These are phyloP conservation scores for Letharia lupina DNA, from an alignment of 495 filamentous ascomycete species.

Conservation along the genomic window DNA sequence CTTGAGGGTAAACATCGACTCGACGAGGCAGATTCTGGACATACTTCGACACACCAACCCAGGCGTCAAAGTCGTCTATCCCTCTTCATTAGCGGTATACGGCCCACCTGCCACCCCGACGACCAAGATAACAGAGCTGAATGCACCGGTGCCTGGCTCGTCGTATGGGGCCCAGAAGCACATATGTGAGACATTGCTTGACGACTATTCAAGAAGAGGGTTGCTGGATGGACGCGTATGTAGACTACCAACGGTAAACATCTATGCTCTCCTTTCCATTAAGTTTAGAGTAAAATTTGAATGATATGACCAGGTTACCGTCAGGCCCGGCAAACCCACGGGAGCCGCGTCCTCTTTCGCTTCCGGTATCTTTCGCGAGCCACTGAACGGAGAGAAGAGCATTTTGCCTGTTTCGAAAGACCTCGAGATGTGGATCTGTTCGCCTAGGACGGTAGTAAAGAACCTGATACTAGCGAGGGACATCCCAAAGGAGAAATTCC, in stretches of 20 bases:
- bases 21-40: slow-evolving; percentile 56
- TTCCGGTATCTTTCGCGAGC: slow-evolving; percentile 64
- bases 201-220: slow-evolving; percentile 65
- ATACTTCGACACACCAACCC: slow-evolving; percentile 48
- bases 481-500: slow-evolving; percentile 46
- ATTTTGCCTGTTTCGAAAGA: slow-evolving; percentile 50
- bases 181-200: slow-evolving; percentile 63
- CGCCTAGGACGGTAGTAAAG: slow-evolving; percentile 57
- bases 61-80: slow-evolving; percentile 54
- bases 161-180: slow-evolving; percentile 77
- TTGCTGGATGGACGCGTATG: slow-evolving; percentile 58
- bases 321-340: slow-evolving; percentile 65
- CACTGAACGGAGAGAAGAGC: slow-evolving; percentile 54
- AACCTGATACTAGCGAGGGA: slow-evolving; percentile 59
- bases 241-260: slow-evolving; percentile 61
- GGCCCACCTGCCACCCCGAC: slow-evolving; percentile 39
- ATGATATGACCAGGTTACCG: slow-evolving; percentile 32
- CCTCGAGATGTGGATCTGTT: slow-evolving; percentile 57
- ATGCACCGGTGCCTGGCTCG: slow-evolving; percentile 55
- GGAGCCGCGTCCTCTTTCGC: slow-evolving; percentile 69
- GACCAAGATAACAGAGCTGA: slow-evolving; percentile 45
- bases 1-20: slow-evolving; percentile 64
- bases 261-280: too few relatives aligned
- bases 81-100: slow-evolving; percentile 54
- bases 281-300: neutral